Conservation (phyloP, 331 rosid species). For the Cydonia oblonga region DNA sequence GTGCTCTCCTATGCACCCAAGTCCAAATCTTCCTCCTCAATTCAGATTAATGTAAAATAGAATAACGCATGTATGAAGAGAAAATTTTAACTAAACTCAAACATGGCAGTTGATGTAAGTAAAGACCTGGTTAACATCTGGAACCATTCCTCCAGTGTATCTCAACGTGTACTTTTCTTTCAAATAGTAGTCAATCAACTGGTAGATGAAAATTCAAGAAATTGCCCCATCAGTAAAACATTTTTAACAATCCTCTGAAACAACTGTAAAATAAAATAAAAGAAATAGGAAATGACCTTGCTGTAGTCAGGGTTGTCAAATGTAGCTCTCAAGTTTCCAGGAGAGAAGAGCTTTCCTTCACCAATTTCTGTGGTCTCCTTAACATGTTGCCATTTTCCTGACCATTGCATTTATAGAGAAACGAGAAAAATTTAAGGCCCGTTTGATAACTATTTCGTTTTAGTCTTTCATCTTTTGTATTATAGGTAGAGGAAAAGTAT, state of each 20-base stretch:
- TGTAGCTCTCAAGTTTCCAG: conserved; percentile 97
- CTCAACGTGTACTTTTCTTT: conserved; percentile 75
- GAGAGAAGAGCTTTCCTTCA: conserved; percentile 93
- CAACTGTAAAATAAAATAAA: background rate
- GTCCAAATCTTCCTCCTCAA: background rate
- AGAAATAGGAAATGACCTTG: conserved; percentile 33
- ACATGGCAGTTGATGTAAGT: background rate
- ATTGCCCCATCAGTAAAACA: background rate
- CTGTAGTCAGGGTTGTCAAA: conserved; percentile 73
- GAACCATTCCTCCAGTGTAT: conserved; percentile 38
- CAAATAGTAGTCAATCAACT: conserved; percentile 78
- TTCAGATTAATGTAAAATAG: background rate
- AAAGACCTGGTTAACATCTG: conserved; percentile 86
- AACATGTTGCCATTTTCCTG: conserved; percentile 98
- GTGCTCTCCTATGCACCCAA: background rate
- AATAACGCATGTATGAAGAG: background rate
- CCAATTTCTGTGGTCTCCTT: conserved; percentile 87
- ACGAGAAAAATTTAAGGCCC: background rate
- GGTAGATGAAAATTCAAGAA: conserved; percentile 11
- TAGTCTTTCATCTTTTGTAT: background rate
- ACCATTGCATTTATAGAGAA: background rate
- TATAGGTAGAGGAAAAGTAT: background rate
- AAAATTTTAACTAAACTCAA: background rate
- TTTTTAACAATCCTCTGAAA: background rate
- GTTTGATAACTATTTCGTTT: too few relatives aligned